These are phyloP conservation scores for Pneumocystis oryctolagi DNA, from an alignment of 1,139 yeast genomes.

Conservation along the genomic window DNA sequence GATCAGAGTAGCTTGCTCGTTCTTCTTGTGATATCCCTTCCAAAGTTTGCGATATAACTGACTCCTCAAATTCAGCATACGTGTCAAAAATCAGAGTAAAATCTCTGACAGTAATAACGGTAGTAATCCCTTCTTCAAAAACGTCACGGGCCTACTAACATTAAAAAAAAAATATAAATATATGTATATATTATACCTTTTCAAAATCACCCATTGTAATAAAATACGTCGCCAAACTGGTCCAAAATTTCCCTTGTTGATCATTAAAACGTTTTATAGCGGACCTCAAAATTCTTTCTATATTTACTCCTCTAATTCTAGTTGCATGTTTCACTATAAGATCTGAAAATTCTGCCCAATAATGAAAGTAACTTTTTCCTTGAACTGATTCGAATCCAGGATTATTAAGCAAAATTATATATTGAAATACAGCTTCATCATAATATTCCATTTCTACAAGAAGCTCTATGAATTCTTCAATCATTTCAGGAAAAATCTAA, in stretches of 20 bases:
- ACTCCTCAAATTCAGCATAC: conserved; percentile 49
- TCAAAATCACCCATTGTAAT: conserved; percentile 27
- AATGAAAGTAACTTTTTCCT: conserved; percentile 29
- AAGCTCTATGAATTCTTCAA: conserved; percentile 23
- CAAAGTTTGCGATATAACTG: conserved; percentile 29
- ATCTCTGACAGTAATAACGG: conserved; percentile 42
- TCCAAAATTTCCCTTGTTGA: conserved; percentile 39
- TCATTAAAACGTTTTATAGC: conserved; percentile 43
- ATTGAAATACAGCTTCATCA: conserved; percentile 21
- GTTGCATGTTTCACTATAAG: conserved; percentile 26
- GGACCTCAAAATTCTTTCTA: conserved; percentile 27
- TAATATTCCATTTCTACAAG: conserved; percentile 20
- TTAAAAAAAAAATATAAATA: not conserved
- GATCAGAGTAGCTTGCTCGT: conserved; percentile 11
- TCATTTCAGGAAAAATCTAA: conserved; percentile 26
- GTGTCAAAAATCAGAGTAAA: conserved; percentile 52
- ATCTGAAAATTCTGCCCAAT: conserved; percentile 38
- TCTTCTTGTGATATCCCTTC: conserved; percentile 19
- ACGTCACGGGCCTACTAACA: conserved; percentile 31
- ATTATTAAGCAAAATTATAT: conserved; percentile 23
- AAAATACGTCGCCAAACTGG: conserved; percentile 38
- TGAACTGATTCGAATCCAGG: conserved; percentile 24
- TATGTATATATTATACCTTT: not conserved
- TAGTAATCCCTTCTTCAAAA: conserved; percentile 34
- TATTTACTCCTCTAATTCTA: conserved; percentile 15